Base-by-base conservation (phyloP, 2,329 filamentous ascomycete species). In the Triangularia verruculosa region DNA sequence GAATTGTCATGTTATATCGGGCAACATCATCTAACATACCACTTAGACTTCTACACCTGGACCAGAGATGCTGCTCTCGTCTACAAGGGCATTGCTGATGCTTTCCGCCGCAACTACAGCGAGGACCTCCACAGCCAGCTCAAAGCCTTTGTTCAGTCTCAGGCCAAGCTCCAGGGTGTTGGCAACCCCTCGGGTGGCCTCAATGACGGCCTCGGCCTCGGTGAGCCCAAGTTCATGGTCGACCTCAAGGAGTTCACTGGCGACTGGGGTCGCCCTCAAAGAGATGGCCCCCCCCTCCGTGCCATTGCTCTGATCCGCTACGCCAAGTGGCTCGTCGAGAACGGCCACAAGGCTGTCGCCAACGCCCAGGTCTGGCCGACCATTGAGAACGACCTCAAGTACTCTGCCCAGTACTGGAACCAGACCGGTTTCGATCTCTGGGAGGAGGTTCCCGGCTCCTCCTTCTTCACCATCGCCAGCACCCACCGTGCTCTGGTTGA, bases 381-480 rank as follows among this genome's bases (percentile, higher is more conserved):
- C 59, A 84, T 93, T 55, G 80, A 82, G 56, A 94, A 93, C 69
- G 92, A 95, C 70, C 81, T 96, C 32, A 82, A 82, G 53, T 95
- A 94, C 67, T 86, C 92, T 6, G 83, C 86, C 1, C 85, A 91
- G 71, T 91, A 91, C 77, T 91, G 89, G 82, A 86, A 85, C 72
- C 75, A 80, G 67, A 84, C 83, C 0, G 83, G 84, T 5, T 95
- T 87, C 71, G 92, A 96, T 74, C 82, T 96, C 2, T 95, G 92
- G 92, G 92, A 95, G 74, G 92, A 95, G 74, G 85, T 93, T 13
- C 79, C 81, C 24, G 89, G 90, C 47, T 88, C 85, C 22, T 93
- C 90, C 0, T 95, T 93, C 79, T 96, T 94, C 76, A 95, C 91
- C 1, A 78, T 87, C 30, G 85, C 86, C 2, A 83, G 84, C 47